Evolutionary conservation across 495 filamentous ascomycete species (phyloP).

Genomic region (Choiromyces venosus): DNA sequence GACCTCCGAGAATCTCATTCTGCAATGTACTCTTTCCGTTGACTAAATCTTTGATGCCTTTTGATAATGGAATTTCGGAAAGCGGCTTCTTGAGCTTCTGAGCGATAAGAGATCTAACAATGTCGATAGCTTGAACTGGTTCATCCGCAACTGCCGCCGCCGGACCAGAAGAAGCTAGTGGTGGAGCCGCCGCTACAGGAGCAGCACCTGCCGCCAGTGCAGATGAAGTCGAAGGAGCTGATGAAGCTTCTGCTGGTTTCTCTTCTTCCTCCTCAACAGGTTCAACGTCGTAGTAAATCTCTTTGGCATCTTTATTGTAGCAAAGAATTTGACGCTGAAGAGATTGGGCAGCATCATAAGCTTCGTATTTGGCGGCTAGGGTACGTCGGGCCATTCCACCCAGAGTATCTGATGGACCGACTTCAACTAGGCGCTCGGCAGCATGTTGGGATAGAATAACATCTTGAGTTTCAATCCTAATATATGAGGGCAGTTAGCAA

Average conservation of each 20-base stretch:
- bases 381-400: slow-evolving; percentile 97
- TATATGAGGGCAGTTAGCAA: slow-evolving; percentile 22
- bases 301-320: slow-evolving; percentile 98
- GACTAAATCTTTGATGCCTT: slow-evolving; percentile 97
- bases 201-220: slow-evolving; percentile 52
- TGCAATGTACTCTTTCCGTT: slow-evolving; percentile 64
- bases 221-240: slow-evolving; percentile 46
- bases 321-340: slow-evolving; percentile 95
- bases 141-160: slow-evolving; percentile 80
- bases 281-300: slow-evolving; percentile 99
- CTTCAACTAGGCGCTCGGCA: slow-evolving; percentile 94
- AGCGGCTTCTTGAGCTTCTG: slow-evolving; percentile 97
- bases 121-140: slow-evolving; percentile 79
- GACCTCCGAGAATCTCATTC: slow-evolving; percentile 40
- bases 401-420: slow-evolving; percentile 95
- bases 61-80: slow-evolving; percentile 82
- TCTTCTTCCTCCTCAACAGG: slow-evolving; percentile 86
- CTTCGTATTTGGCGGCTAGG: slow-evolving; percentile 95
- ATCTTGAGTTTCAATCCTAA: slow-evolving; percentile 94
- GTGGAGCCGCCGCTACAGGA: slow-evolving; percentile 53
- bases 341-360: slow-evolving; percentile 92
- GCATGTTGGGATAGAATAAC: slow-evolving; percentile 93
- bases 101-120: slow-evolving; percentile 85
- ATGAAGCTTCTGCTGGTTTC: slow-evolving; percentile 49
- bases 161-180: slow-evolving; percentile 60